Evolutionary conservation across 805 yeast genomes (phyloP).

Genomic region (Pachysolen tannophilus): DNA sequence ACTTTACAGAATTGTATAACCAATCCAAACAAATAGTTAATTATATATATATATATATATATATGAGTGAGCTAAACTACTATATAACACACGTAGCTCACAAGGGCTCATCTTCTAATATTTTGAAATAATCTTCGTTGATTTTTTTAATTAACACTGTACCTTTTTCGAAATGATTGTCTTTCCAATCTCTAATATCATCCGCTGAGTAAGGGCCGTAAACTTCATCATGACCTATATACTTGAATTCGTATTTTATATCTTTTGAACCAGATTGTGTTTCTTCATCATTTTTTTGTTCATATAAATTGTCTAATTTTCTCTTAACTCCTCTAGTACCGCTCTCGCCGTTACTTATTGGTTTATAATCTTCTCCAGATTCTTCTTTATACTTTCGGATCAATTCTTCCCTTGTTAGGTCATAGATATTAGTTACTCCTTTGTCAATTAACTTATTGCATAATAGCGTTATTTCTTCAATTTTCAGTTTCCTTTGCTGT

Average conservation of each 20-base stretch:
- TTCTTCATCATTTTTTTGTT: constrained; percentile 13
- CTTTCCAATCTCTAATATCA: constrained; percentile 51
- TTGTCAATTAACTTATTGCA: constrained; percentile 37
- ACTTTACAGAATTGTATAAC: too few species aligned
- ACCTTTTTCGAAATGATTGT: constrained; percentile 35
- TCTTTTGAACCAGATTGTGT: constrained; percentile 17
- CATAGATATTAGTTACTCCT: constrained; percentile 39
- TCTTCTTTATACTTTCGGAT: constrained; percentile 33
- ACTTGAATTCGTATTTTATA: constrained; percentile 39
- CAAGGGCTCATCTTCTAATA: neutral
- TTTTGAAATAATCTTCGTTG: neutral
- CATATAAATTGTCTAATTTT: constrained; percentile 17
- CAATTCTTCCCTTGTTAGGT: constrained; percentile 47
- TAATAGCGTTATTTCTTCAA: constrained; percentile 36
- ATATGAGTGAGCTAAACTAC: too few species aligned
- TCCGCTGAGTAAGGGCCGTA: constrained; percentile 42
- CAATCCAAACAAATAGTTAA: too few species aligned
- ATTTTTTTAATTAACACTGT: constrained; percentile 26
- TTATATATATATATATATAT: too few species aligned
- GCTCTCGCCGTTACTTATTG: too few species aligned
- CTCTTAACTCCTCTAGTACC: constrained; percentile 13
- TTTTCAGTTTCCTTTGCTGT: constrained; percentile 17
- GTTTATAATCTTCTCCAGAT: constrained; percentile 33
- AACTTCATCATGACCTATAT: constrained; percentile 34
- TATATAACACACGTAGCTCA: too few species aligned